phyloP scores from a whole-genome alignment of 352 stramenopile species.

The Phytopythium sindhum region DNA sequence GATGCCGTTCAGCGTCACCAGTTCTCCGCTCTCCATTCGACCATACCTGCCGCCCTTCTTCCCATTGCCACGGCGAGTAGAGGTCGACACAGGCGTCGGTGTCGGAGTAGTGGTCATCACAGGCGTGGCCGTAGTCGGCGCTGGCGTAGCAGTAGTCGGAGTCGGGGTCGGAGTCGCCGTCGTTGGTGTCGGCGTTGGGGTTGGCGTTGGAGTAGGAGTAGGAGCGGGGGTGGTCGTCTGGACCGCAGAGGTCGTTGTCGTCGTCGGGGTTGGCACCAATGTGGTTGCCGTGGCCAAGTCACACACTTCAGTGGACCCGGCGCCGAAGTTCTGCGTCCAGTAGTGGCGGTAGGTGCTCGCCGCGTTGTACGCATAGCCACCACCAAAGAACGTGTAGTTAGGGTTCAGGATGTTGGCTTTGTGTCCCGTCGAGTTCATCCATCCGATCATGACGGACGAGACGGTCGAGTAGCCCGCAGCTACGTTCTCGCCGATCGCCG shows the following conservation, averaged over 20 bases:
- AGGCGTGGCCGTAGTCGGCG: not conserved
- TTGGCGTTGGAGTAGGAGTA: not conserved
- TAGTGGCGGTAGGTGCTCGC: slow-evolving; percentile 33
- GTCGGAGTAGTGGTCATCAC: not conserved
- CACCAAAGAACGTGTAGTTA: slow-evolving; percentile 16
- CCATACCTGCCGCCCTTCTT: not conserved
- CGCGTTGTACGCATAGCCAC: slow-evolving; percentile 28
- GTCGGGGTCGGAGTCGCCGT: not conserved
- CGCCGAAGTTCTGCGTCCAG: slow-evolving; percentile 65
- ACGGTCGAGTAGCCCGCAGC: slow-evolving; percentile 30
- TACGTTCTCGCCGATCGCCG: slow-evolving; percentile 20
- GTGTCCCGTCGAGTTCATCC: slow-evolving; percentile 53
- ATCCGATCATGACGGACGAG: slow-evolving; percentile 38
- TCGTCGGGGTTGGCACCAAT: not conserved
- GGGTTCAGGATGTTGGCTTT: slow-evolving; percentile 46
- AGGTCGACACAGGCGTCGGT: not conserved
- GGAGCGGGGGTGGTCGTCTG: no score
- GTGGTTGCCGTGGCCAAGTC: not conserved
- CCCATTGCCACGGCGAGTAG: not conserved
- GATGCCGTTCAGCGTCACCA: slow-evolving; percentile 1
- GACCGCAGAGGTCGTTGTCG: no score
- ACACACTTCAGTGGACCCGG: not conserved
- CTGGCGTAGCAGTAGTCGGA: not conserved
- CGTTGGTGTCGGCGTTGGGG: not conserved
- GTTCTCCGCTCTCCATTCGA: not conserved